Evolutionary conservation across 805 yeast species (phyloP), one percentile per base, ranked within the genome.

Genomic region (Metschnikowia dekortorum): DNA sequence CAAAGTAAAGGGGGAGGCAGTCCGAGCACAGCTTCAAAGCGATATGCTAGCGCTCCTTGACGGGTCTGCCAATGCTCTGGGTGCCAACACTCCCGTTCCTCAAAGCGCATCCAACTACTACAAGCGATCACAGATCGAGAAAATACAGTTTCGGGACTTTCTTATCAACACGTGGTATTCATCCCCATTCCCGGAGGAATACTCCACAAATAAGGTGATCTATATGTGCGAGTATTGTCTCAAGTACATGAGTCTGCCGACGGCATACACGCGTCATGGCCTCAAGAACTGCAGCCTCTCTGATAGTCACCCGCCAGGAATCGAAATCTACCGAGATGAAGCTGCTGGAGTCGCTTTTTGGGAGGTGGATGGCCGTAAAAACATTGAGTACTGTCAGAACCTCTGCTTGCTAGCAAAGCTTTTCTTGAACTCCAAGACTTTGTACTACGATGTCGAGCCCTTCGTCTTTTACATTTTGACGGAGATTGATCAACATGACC

Each of bases 381-480:
- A 87, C 60, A 83, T 84, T 13, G 76, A 79, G 46, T 92, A 86
- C 62, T 90, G 97, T 67, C 97, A 90, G 64, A 90, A 89, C 63
- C 68, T 94, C 49, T 94, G 99, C 71, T 73, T 92, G 39, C 67
- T 94, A 56, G 96, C 97, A 2, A 94, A 92, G 64, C 69, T 90
- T 52, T 94, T 91, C 61, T 74, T 94, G 46, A 89, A 91, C 65
- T 89, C 97, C 2, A 94, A 94, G 63, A 89, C 97, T 0, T 72
- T 94, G 46, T 91, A 90, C 63, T 89, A 89, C 63, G 98, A 94
- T 61, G 98, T 92, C 40, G 97, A 94, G 65, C 97, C 98, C 1
- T 92, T 92, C 60, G 79, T 87, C 63, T 94, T 94, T 63, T 94
- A 92, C 67, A 82, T 91, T 1, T 67, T 94, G 41, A 87, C 92